Evolutionary conservation across 306 rosid species (phyloP), one percentile per base, ranked within the genome.

Genomic region (Gastrolobium villosum): DNA sequence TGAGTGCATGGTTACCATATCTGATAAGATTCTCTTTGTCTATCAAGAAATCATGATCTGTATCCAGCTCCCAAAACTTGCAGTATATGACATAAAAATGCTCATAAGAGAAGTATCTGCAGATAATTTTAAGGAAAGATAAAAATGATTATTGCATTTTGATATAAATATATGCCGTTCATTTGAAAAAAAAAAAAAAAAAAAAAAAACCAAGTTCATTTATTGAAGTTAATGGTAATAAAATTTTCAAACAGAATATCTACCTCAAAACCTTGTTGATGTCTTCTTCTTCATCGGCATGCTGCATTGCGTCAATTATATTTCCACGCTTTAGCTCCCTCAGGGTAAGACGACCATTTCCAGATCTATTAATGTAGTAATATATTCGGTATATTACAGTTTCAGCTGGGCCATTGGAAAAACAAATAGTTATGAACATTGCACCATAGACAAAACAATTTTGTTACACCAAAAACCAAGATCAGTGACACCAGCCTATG

Each of bases 61-160:
- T 84, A 83, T 96, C 99, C 93, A 96, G 92, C 94, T 96, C 99
- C 99, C 99, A 96, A 80, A 96, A 96, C 87, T 96, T 96, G 90
- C 99, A 96, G 91, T 96, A 96, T 87, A 96, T 90, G 28, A 96
- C 99, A 79, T 96, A 96, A 76, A 96, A 96, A 84, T 96, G 98
- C 82, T 96, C 99, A 75, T 96, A 96, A 4, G 99, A 96, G 86
- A 96, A 96, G 90, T 91, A 96, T 86, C 99, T 96, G 81, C 62
- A 62, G 44, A 63, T 35, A 30, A 83, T 62, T 57, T 53, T 63
- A 26, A 68, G 15, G 43, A 10, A 67, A 73, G 31, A 37, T 53
- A 40, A n/a, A 36, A 67, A 8, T 45, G 7, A 32, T 62, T 52
- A 76, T 70, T 61, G 82, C 67, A 26, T 61, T 69, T 46, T 7